Evolutionary conservation across 768 basidiomycete genomes (phyloP).

Genomic region (Dentipellis fragilis): DNA sequence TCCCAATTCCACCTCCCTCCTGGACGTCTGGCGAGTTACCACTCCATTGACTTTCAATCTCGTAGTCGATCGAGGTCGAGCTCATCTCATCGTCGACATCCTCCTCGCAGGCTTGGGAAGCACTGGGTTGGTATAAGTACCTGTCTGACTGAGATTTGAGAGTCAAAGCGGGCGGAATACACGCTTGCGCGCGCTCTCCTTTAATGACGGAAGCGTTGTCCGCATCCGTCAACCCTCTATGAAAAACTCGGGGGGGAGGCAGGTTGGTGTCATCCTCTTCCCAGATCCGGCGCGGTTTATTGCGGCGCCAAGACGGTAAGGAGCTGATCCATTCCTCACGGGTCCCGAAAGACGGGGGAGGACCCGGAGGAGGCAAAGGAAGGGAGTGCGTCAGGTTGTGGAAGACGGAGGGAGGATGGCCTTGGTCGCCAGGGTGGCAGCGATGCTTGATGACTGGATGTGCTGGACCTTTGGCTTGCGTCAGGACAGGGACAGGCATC

Average conservation of each 20-base stretch:
- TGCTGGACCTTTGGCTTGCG: slow-evolving; percentile 42
- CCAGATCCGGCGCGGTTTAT: slow-evolving; percentile 58
- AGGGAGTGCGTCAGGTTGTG: slow-evolving; percentile 47
- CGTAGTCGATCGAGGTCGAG: slow-evolving; percentile 27
- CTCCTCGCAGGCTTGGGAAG: slow-evolving; percentile 17
- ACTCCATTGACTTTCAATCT: slow-evolving; percentile 30
- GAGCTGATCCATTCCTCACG: slow-evolving; percentile 69
- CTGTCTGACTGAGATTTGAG: slow-evolving; percentile 6
- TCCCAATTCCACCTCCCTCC: slow-evolving; percentile 21
- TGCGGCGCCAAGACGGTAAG: slow-evolving; percentile 61
- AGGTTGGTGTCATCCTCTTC: slow-evolving; percentile 36
- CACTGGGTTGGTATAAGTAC: neutral
- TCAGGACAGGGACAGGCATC: slow-evolving; percentile 85
- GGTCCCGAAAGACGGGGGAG: slow-evolving; percentile 53
- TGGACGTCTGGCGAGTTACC: slow-evolving; percentile 20
- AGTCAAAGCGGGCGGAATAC: slow-evolving; percentile 61
- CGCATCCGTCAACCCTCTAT: slow-evolving; percentile 65
- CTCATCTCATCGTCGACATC: slow-evolving; percentile 38
- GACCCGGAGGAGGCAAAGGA: slow-evolving; percentile 48
- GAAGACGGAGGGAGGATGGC: slow-evolving; percentile 32
- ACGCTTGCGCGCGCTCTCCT: slow-evolving; percentile 77
- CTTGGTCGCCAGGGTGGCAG: slow-evolving; percentile 28
- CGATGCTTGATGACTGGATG: slow-evolving; percentile 59
- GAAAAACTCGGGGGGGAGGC: slow-evolving; percentile 47
- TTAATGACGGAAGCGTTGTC: slow-evolving; percentile 75